phyloP scores from a whole-genome alignment of 176 grass and related monocot species.

The Puccinellia tenuiflora region DNA sequence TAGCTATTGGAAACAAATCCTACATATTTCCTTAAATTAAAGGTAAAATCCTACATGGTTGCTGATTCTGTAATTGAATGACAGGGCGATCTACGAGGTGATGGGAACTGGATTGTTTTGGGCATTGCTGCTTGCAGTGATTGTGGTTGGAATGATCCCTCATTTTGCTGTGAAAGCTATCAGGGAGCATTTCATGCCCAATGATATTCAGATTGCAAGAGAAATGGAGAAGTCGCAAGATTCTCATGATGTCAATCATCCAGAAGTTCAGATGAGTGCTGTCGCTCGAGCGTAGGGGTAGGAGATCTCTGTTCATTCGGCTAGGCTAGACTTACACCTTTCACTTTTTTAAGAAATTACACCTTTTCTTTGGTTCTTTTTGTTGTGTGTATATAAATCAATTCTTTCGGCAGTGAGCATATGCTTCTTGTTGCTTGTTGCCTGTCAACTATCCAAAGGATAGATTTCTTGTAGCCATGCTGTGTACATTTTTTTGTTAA shows the following conservation, averaged over 20 bases:
- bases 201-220: constrained; percentile 83
- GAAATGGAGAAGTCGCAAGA: constrained; percentile 75
- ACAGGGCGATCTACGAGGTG: constrained; percentile 81
- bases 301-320: constrained; percentile 40
- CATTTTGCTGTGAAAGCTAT: constrained; percentile 72
- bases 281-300: constrained; percentile 39
- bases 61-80: constrained; percentile 32
- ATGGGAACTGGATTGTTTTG: constrained; percentile 81
- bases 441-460: constrained; percentile 69
- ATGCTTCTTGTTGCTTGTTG: constrained; percentile 43
- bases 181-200: constrained; percentile 59
- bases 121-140: constrained; percentile 61
- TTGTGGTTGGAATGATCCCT: constrained; percentile 74
- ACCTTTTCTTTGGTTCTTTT: constrained; percentile 41
- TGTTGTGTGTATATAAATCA: constrained; percentile 60
- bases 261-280: constrained; percentile 75
- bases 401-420: constrained; percentile 71
- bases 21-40: neutral
- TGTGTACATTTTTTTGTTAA: constrained; percentile 62
- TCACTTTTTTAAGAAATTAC: constrained; percentile 1
- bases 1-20: neutral
- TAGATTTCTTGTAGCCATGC: constrained; percentile 51
- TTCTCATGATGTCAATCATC: constrained; percentile 20
- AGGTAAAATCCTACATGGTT: neutral
- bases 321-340: constrained; percentile 34